Evolutionary conservation across 1,139 yeast species (phyloP), one percentile per base, ranked within the genome.

Genomic region (Schizosaccharomyces versatilis): DNA sequence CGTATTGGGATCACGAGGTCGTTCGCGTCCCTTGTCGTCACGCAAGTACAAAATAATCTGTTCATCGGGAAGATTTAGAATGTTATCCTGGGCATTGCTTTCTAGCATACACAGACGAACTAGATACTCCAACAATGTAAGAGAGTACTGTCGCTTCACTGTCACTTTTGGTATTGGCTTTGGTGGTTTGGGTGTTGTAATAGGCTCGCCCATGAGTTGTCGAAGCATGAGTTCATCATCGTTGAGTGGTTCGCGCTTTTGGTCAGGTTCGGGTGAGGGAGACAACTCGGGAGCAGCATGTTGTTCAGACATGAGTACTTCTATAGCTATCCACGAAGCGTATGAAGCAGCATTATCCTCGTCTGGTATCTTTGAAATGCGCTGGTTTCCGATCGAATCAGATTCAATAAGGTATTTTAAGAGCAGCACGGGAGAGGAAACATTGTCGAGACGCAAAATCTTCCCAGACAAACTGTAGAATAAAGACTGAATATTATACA

Each of bases 61-160:
- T 63, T 83, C 94, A 63, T 84, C 94, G 15, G 76, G 74, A 9
- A 80, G 74, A 2, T 74, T 69, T 24, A 78, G 65, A 7, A 82
- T 67, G 0, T 80, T 69, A 38, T 67, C 69, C 58, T 76, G 79
- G 61, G 83, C 90, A 59, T 71, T 76, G 15, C 75, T 69, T 63
- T 84, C 88, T 19, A 83, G 67, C 0, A 81, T 77, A 38, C 78
- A 67, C 6, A 84, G 68, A 53, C 93, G 69, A 1, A 82, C 63
- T 5, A 81, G 61, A 61, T 82, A 82, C 63, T 84, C 93, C 2
- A 83, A 66, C 36, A 82, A 66, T 0, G 86, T 76, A 24, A 56
- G 24, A 8, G 55, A 52, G 9, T 19, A 12, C 8, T 49, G 36
- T 9, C 32, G 38, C 9, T 44, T 44, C n/a, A 17, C 15, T 19